Evolutionary conservation across 2,329 filamentous ascomycete genomes (phyloP).

Genomic region (Colletotrichum incanum): DNA sequence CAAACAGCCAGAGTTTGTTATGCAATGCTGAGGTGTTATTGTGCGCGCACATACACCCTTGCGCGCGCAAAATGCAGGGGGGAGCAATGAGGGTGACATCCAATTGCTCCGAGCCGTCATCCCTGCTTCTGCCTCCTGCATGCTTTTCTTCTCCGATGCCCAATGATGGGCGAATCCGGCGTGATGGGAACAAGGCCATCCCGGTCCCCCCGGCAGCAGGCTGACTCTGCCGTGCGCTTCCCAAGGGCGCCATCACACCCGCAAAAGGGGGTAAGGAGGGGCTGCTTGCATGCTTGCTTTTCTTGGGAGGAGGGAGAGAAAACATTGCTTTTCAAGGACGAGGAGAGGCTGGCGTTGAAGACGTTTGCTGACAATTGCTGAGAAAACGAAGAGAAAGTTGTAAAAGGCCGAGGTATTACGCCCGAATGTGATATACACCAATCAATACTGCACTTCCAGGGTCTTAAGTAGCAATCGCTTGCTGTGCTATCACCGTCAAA

Average conservation of each 20-base stretch:
- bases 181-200: slow-evolving; percentile 26
- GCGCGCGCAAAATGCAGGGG: slow-evolving; percentile 6
- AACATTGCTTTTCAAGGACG: not conserved
- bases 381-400: not conserved
- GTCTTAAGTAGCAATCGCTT: not conserved
- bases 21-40: not conserved
- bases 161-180: slow-evolving; percentile 30
- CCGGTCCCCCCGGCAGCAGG: slow-evolving; percentile 30
- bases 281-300: not conserved
- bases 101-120: slow-evolving; percentile 32
- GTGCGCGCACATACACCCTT: slow-evolving; percentile 1
- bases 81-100: slow-evolving; percentile 7
- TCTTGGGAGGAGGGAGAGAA: not conserved
- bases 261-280: slow-evolving; percentile 21
- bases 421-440: not conserved
- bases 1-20: not conserved
- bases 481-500: slow-evolving; percentile 14
- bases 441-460: not conserved
- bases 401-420: not conserved
- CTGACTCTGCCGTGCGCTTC: slow-evolving; percentile 31
- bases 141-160: not conserved
- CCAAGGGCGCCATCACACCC: slow-evolving; percentile 18
- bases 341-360: slow-evolving; percentile 16
- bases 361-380: not conserved
- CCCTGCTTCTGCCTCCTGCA: slow-evolving; percentile 21